Percentiles rank a stretch among this genome's conserved stretches.
These are phyloP conservation scores for Scutellaria baicalensis DNA, from an alignment of 257 asterid genomes.

Conservation along the genomic window DNA sequence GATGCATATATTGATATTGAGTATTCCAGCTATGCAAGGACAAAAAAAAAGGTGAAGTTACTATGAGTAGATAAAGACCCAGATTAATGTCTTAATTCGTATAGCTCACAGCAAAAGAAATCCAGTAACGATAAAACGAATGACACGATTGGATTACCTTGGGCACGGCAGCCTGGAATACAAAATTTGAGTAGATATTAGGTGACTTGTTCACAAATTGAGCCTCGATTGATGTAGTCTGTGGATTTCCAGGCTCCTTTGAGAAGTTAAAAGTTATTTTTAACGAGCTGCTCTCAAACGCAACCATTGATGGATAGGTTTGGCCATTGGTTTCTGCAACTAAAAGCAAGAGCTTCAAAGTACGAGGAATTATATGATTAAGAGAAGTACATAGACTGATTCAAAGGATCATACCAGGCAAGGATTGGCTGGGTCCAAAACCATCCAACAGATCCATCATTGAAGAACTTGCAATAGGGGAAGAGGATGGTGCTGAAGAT, in stretches of 20 bases:
- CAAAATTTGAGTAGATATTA: slow-evolving; percentile 56
- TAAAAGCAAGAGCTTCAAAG: slow-evolving; percentile 15
- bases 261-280: slow-evolving; percentile 67
- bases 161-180: slow-evolving; percentile 97
- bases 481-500: slow-evolving; percentile 33
- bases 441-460: slow-evolving; percentile 84
- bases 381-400: slow-evolving; percentile 3
- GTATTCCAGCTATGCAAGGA: slow-evolving; percentile 1
- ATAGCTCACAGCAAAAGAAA: not conserved
- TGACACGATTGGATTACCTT: slow-evolving; percentile 46
- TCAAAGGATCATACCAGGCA: slow-evolving; percentile 44
- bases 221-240: slow-evolving; percentile 71
- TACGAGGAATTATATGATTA: slow-evolving; percentile 6
- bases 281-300: slow-evolving; percentile 79
- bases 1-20: not conserved
- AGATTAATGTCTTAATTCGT: not conserved
- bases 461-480: slow-evolving; percentile 55
- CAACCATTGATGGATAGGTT: slow-evolving; percentile 66
- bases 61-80: not conserved
- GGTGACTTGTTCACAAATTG: slow-evolving; percentile 64
- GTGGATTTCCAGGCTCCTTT: slow-evolving; percentile 69
- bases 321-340: slow-evolving; percentile 60
- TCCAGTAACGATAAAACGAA: not conserved
- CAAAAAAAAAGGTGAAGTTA: not conserved
- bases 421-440: slow-evolving; percentile 49